A percentile compares a stretch with the other conserved stretches of the same genome.
Conservation (phyloP, 345 rosid species). For the Eucalyptus marginata region DNA sequence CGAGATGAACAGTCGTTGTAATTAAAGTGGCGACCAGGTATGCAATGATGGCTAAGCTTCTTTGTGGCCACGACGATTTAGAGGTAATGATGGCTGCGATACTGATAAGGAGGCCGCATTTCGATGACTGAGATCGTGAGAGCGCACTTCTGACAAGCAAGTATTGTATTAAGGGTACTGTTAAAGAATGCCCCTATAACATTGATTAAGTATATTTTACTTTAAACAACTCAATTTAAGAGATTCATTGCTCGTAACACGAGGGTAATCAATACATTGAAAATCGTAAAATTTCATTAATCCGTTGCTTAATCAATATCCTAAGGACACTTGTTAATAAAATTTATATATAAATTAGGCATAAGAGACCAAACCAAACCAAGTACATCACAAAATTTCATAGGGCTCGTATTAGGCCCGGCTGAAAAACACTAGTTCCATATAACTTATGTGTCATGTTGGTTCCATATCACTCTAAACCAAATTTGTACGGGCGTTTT, state of each 20-base stretch:
- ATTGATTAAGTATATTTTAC: not conserved
- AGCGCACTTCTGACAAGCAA: not conserved
- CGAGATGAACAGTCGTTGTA: not conserved
- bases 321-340: not conserved
- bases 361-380: no score
- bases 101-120: not conserved
- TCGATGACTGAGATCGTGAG: not conserved
- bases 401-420: not conserved
- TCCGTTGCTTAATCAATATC: not conserved
- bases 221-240: not conserved
- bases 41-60: not conserved
- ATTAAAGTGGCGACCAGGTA: not conserved
- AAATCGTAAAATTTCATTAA: not conserved
- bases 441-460: no score
- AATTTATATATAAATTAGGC: not conserved
- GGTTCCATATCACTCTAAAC: not conserved
- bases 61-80: not conserved
- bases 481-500: not conserved
- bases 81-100: not conserved
- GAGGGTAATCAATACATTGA: accelerated
- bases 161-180: not conserved
- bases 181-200: not conserved
- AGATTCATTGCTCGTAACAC: accelerated
- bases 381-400: not conserved
- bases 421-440: not conserved